Base-by-base conservation (phyloP, 2,329 filamentous ascomycete genomes). In the Xylariaceae sp. region DNA sequence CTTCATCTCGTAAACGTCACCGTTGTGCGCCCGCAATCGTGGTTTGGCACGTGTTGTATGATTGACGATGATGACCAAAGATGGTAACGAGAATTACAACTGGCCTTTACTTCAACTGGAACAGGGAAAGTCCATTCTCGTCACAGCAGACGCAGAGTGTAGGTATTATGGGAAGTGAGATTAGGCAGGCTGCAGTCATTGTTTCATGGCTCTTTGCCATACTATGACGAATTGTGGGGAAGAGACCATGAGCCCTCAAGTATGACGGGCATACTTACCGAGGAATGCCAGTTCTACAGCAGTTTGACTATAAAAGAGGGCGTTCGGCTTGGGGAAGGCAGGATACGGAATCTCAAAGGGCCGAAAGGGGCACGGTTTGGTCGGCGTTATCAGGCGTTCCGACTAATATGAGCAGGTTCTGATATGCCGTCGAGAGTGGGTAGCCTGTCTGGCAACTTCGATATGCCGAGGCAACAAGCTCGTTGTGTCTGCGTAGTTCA, bases 361-460 rank as follows among this genome's bases (percentile, higher is more conserved):
- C 10, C 30, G 23, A 44, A 48, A 49, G 55, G 57, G 56, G 62
- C 53, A 58, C 60, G 44, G 34, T 53, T 39, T 60, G 18, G 35
- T 17, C 13, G 54, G 56, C 35, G 57, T 62, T 62, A 35, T 49
- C 18, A n/a, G 59, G 55, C 52, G 49, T 49, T 41, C 45, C 49
- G 44, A 48, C 45, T 30, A 30, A 30, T 30, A 4, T 30, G 23
- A 45, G 45, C 10, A 45, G 17, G 45, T 55, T 41, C 45, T 30
- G 41, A 18, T 30, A 18, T 34, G 13, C 15, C 30, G 15, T n/a
- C 39, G 47, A 55, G 30, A 49, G 53, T 35, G 17, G 23, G 35
- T 11, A 45, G 48, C 15, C 51, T 57, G 39, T 23, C 30, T 10
- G 18, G 17, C 9, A 41, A 17, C 47, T 8, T 35, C 37, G 34